Percentiles rank a stretch among this genome's conserved stretches.
Evolutionary conservation across 2,329 filamentous ascomycete genomes (phyloP).

Genomic region (Gremmenia infestans): DNA sequence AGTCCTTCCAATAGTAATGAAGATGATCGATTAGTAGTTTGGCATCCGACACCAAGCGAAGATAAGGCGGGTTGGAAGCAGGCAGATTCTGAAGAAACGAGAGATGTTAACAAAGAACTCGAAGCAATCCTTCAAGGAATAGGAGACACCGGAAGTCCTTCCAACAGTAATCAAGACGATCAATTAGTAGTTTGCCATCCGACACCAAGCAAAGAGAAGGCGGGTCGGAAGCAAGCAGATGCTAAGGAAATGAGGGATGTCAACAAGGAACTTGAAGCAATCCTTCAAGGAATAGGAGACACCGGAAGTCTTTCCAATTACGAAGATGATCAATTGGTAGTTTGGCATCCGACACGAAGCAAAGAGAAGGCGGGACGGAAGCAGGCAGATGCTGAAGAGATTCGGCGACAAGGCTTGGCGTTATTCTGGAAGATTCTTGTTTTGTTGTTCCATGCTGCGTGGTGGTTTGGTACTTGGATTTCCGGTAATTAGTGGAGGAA

Average conservation of each 20-base stretch:
- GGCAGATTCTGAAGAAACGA: background rate
- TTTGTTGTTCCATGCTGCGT: too few species aligned
- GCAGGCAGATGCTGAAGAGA: background rate
- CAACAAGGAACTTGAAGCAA: too few species aligned
- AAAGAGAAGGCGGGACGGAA: slow-evolving; percentile 3
- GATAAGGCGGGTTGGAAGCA: slow-evolving; percentile 1
- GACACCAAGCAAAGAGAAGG: slow-evolving; percentile 7
- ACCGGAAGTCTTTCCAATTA: slow-evolving; percentile 19
- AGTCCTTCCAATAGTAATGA: slow-evolving; percentile 10
- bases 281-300: slow-evolving; percentile 6
- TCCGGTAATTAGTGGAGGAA: too few species aligned
- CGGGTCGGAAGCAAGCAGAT: background rate
- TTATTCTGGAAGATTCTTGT: too few species aligned
- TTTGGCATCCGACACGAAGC: slow-evolving; percentile 8
- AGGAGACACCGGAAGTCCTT: slow-evolving; percentile 22
- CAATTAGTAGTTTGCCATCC: slow-evolving; percentile 10
- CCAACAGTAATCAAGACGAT: slow-evolving; percentile 4
- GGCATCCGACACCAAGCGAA: slow-evolving; percentile 8
- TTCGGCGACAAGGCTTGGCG: background rate
- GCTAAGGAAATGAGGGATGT: background rate
- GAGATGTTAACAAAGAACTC: background rate
- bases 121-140: background rate
- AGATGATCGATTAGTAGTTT: slow-evolving; percentile 8
- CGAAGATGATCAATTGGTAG: slow-evolving; percentile 5
- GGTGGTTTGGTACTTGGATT: too few species aligned